phyloP scores from a whole-genome alignment of 1,284 basidiomycete species.

The Sporisorium reilianum region DNA sequence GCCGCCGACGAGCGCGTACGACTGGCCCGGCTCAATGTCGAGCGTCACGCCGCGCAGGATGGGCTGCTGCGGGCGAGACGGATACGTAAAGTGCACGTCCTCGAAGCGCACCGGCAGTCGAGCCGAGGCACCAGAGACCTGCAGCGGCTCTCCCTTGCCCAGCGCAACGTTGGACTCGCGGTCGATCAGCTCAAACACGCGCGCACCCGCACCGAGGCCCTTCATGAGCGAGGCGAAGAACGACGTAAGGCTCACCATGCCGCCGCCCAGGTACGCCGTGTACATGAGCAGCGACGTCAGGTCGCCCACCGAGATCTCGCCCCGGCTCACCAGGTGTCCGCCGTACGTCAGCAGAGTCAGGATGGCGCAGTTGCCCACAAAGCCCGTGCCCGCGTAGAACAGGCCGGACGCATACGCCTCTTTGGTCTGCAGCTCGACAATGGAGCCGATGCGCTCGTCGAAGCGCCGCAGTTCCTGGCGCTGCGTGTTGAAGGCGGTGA shows the following conservation, averaged over 20 bases:
- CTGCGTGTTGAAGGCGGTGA: slow-evolving; percentile 86
- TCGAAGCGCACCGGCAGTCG: slow-evolving; percentile 68
- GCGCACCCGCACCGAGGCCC: slow-evolving; percentile 89
- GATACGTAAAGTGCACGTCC: slow-evolving; percentile 71
- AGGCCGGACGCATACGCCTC: slow-evolving; percentile 91
- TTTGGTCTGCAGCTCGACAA: slow-evolving; percentile 82
- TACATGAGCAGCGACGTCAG: slow-evolving; percentile 83
- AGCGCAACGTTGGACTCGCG: slow-evolving; percentile 67
- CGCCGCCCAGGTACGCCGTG: slow-evolving; percentile 86
- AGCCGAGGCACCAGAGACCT: slow-evolving; percentile 11
- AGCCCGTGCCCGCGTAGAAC: slow-evolving; percentile 88
- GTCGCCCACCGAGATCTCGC: slow-evolving; percentile 78
- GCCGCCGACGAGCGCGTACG: slow-evolving; percentile 69
- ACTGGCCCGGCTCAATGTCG: slow-evolving; percentile 66
- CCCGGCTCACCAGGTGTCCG: slow-evolving; percentile 87
- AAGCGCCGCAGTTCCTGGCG: slow-evolving; percentile 77
- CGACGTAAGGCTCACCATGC: slow-evolving; percentile 70
- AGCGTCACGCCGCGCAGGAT: slow-evolving; percentile 70
- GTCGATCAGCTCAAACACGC: slow-evolving; percentile 93
- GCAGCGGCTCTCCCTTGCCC: slow-evolving; percentile 45
- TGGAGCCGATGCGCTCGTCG: slow-evolving; percentile 75
- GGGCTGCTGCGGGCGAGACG: slow-evolving; percentile 65
- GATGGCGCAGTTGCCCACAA: slow-evolving; percentile 93
- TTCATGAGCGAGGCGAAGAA: slow-evolving; percentile 73
- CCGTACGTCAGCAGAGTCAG: slow-evolving; percentile 92